Evolutionary conservation across 305 asterid genomes (phyloP), one percentile per base, ranked within the genome.

Genomic region (Rubia tinctorum): DNA sequence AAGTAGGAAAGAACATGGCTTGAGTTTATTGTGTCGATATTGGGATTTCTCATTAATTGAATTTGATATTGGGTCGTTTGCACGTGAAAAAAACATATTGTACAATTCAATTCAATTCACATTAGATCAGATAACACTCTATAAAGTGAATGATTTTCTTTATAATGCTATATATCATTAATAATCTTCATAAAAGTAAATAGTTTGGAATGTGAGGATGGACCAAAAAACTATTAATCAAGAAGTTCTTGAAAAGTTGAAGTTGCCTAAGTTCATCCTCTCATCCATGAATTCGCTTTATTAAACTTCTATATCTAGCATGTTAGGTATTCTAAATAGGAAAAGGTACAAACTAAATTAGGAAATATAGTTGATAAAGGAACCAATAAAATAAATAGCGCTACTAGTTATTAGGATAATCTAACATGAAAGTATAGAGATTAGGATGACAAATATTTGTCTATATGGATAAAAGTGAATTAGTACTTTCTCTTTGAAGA

Each of bases 241-340:
- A 53, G 23, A 18, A 53, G n/a, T n/a, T n/a, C n/a, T n/a, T n/a
- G 23, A 53, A 53, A 53, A 17, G 59, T 53, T 17, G 59, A 53
- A 53, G 11, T 17, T 22, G 59, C 18, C 39, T 34, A 59, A 75
- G 30, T 73, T 47, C 72, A 68, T 23, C 60, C 22, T 11, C 72
- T 45, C 56, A 44, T 44, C 59, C 34, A 23, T 45, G 39, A 67
- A 67, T 9, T 12, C 17, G 3, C 20, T 61, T 12, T 27, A 8
- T 5, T 15, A 25, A 61, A 61, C 39, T 61, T 27, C 66, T 6
- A 61, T 27, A 27, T 61, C 40, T 61, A 61, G n/a, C 12, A 30
- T 61, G 40, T 27, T 61, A 27, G 66, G 66, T 11, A 61, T 61
- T 61, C 40, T 27, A 13, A 23, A 59, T 59, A 59, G 22, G 22